Percentiles rank a stretch among this genome's conserved stretches.
These are phyloP conservation scores for Toxicodendron radicans DNA, from an alignment of 345 rosid species.

Conservation along the genomic window DNA sequence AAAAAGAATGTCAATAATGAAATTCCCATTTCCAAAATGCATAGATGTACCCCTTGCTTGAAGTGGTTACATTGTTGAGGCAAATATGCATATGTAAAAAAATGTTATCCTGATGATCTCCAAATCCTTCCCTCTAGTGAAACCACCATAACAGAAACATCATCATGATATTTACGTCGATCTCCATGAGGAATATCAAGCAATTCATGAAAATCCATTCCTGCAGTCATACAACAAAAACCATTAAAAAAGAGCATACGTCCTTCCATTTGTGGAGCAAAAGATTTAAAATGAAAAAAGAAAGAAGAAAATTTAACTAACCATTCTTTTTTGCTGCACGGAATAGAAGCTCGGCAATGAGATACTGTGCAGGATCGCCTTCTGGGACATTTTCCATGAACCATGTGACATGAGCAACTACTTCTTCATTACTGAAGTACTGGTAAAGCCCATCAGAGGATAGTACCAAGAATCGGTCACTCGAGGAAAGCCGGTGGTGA, in stretches of 20 bases:
- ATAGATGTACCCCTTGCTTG: constrained; percentile 37
- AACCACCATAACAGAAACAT: constrained; percentile 96
- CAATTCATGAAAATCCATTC: constrained; percentile 93
- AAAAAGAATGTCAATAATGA: constrained; percentile 25
- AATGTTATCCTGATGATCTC: constrained; percentile 81
- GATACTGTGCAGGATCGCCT: constrained; percentile 98
- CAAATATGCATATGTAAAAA: constrained; percentile 21
- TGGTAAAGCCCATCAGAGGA: constrained; percentile 95
- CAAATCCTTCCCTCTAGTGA: constrained; percentile 96
- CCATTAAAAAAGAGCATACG: not conserved
- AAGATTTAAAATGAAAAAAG: not conserved
- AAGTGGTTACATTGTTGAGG: constrained; percentile 33
- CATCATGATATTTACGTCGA: constrained; percentile 92
- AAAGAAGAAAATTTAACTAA: constrained; percentile 27
- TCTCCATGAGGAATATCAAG: constrained; percentile 94
- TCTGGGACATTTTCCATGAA: constrained; percentile 95
- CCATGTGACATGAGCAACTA: constrained; percentile 95
- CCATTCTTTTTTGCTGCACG: constrained; percentile 98
- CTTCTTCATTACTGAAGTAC: constrained; percentile 94
- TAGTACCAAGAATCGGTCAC: constrained; percentile 85
- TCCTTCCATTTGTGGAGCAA: too few species aligned
- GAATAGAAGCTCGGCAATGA: constrained; percentile 83
- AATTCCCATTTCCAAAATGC: constrained; percentile 38
- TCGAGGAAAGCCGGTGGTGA: constrained; percentile 86
- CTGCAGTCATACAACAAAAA: constrained; percentile 37